Base-by-base conservation (phyloP, 306 rosid species). In the Vicia sativa region DNA sequence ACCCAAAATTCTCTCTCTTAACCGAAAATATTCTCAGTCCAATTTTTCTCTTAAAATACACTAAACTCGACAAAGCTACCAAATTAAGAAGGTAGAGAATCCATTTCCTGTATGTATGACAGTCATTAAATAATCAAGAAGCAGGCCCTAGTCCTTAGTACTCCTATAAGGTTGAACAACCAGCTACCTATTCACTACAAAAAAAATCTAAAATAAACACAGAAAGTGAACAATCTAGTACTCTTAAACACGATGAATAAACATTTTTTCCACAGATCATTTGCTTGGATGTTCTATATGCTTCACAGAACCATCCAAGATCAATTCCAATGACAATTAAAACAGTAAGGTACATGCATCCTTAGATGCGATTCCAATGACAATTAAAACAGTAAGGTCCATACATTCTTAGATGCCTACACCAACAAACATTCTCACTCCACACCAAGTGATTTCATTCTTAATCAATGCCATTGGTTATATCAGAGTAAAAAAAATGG, bases 331-430 rank as follows among this genome's bases (percentile, higher is more conserved):
- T 1, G 56, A 29, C 60, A 60, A 52, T 49, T 56, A 62, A 61
- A 72, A 67, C 38, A 42, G 56, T 41, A 18, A 23, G 44, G 34
- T 10, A 11, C 65, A 39, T 55, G 41, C 70, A 62, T 55, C 70
- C 79, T 34, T 39, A 37, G 55, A 77, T 25, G 70, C 68, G 57
- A 21, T 48, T 31, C 45, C 39, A 23, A 14, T 1, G 56, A 29
- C 60, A 60, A 52, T 42, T 56, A 62, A 61, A 72, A 67, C 38
- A 42, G 56, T 41, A 18, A 23, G 44, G 34, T 10, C 14, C 65
- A 39, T 55, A 49, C 70, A 62, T 48, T 67, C 79, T 34, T 39
- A 37, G 55, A 77, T 25, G 70, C 34, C 77, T 62, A 63, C 67
- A 35, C 45, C 69, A 63, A 35, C 12, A 31, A 58, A 58, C 29